A percentile compares a stretch with the other conserved stretches of the same genome.
Conservation (phyloP, 23 red algal species). For the Porphyridium purpureum region DNA sequence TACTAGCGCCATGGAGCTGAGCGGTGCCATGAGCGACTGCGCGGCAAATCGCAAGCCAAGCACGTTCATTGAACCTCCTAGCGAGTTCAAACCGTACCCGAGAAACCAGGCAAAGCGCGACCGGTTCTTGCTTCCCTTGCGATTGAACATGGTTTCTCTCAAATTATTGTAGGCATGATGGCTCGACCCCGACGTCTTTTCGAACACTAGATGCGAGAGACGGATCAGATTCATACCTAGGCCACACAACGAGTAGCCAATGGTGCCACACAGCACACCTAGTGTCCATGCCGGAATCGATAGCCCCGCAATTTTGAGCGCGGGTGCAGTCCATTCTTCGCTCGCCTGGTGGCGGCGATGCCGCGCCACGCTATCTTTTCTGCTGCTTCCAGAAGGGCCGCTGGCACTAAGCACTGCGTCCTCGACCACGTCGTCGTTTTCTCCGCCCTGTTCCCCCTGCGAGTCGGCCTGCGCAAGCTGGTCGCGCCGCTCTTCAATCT, state of each 20-base stretch:
- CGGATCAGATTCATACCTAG: constrained; percentile 60
- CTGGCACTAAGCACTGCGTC: too few species aligned
- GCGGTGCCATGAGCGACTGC: constrained; percentile 45
- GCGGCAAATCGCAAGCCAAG: constrained; percentile 37
- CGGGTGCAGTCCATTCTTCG: too few species aligned
- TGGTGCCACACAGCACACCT: constrained; percentile 28
- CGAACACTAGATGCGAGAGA: constrained; percentile 30
- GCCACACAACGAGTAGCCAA: constrained; percentile 43
- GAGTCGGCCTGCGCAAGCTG: too few species aligned
- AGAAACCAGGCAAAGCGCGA: constrained; percentile 12
- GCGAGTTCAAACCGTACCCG: constrained; percentile 33
- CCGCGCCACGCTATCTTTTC: too few species aligned
- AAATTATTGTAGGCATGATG: not conserved
- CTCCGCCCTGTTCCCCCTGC: too few species aligned
- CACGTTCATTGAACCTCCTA: constrained; percentile 39
- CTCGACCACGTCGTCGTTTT: too few species aligned
- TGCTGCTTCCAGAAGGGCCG: too few species aligned
- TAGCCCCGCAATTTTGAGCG: too few species aligned
- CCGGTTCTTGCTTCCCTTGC: not conserved
- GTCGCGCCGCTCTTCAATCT: too few species aligned
- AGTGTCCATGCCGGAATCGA: constrained; percentile 42
- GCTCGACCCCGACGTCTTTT: not conserved
- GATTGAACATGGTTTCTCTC: not conserved
- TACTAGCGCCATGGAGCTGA: constrained; percentile 34
- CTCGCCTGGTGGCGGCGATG: too few species aligned